These are phyloP conservation scores for Limnanthes douglasii DNA, from an alignment of 345 rosid genomes.

Conservation along the genomic window DNA sequence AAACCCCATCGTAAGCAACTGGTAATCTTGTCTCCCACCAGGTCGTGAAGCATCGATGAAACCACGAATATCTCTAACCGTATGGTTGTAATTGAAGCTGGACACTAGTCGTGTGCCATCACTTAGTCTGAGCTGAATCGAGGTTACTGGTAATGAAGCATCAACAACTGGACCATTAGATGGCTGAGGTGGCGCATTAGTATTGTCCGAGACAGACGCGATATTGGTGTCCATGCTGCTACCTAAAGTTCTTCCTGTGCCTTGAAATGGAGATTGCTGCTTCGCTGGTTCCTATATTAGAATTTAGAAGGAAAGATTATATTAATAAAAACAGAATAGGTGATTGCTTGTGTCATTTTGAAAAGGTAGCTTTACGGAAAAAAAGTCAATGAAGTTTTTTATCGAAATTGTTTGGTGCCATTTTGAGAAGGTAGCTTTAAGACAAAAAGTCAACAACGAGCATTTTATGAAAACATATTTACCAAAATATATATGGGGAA, in stretches of 20 bases:
- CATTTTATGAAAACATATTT: too few relatives aligned
- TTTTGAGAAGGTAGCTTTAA: too few relatives aligned
- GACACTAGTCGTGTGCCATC: conserved; percentile 71
- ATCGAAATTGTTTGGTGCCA: too few relatives aligned
- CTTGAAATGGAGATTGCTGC: conserved; percentile 20
- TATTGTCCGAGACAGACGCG: conserved; percentile 7
- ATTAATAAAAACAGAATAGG: too few relatives aligned
- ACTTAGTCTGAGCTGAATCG: conserved; percentile 76
- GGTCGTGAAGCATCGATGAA: conserved; percentile 81
- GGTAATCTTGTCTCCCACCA: conserved; percentile 49
- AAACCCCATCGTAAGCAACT: conserved; percentile 82
- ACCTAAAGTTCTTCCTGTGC: conserved; percentile 56
- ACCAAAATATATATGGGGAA: too few relatives aligned
- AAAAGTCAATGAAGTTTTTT: too few relatives aligned
- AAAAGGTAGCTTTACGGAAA: too few relatives aligned
- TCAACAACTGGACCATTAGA: conserved; percentile 32
- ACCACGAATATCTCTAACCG: conserved; percentile 53
- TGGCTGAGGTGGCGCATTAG: conserved; percentile 28
- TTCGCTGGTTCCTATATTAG: conserved; percentile 32
- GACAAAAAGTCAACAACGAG: too few relatives aligned
- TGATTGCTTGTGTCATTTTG: too few relatives aligned
- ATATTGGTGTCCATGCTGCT: conserved; percentile 8
- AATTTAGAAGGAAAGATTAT: not conserved
- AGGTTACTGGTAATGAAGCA: conserved; percentile 37
- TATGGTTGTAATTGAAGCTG: conserved; percentile 63